Percentiles rank a stretch among this genome's conserved stretches.
phyloP scores from a whole-genome alignment of 1,284 basidiomycete genomes.

The Irpex sp. region DNA sequence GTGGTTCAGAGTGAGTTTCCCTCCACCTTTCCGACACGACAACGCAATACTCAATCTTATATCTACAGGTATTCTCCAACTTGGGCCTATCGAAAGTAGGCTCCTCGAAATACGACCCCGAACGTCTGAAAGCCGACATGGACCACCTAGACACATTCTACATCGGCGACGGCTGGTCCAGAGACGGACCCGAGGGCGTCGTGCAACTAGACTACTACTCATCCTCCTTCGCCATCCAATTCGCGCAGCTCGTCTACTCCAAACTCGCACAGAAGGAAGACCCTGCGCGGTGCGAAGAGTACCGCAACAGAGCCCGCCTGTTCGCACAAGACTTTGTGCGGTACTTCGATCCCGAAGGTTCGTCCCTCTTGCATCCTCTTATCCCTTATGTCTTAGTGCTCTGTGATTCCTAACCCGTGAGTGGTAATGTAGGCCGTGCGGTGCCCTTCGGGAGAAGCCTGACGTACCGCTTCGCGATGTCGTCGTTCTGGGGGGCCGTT shows the following conservation, averaged over 20 bases:
- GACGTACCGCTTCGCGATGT: slow-evolving; percentile 77
- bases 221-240: slow-evolving; percentile 78
- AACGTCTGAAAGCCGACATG: slow-evolving; percentile 71
- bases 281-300: slow-evolving; percentile 61
- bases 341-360: slow-evolving; percentile 73
- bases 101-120: slow-evolving; percentile 51
- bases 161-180: slow-evolving; percentile 72
- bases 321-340: slow-evolving; percentile 72
- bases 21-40: too few relatives aligned
- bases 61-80: slow-evolving; percentile 66
- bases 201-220: slow-evolving; percentile 78
- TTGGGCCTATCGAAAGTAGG: slow-evolving; percentile 64
- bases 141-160: slow-evolving; percentile 80
- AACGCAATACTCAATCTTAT: not conserved
- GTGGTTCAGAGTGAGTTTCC: slow-evolving; percentile 64
- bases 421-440: slow-evolving; percentile 51
- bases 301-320: slow-evolving; percentile 55
- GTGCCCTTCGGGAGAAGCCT: slow-evolving; percentile 77
- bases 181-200: slow-evolving; percentile 75
- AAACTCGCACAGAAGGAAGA: slow-evolving; percentile 64
- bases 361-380: slow-evolving; percentile 11
- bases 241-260: slow-evolving; percentile 69
- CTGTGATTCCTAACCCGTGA: not conserved
- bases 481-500: slow-evolving; percentile 73
- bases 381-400: not conserved